phyloP scores from a whole-genome alignment of 1,284 basidiomycete genomes.

The Microbotryomycetes sp. region DNA sequence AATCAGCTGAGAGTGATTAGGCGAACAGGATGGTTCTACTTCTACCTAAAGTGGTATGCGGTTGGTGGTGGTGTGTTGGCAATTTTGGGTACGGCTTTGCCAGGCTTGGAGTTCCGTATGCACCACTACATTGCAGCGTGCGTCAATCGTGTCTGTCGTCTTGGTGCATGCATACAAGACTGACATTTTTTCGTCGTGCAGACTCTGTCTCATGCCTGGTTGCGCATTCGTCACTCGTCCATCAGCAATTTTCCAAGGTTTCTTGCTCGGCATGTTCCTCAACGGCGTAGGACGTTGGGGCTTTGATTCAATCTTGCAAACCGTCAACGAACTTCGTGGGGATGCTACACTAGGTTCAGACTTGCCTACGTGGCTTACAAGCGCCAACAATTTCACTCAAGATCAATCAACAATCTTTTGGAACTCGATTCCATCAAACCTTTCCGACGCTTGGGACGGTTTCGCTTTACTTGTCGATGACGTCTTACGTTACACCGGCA shows the following conservation, averaged over 20 bases:
- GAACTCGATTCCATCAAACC: constrained; percentile 51
- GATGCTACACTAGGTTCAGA: constrained; percentile 65
- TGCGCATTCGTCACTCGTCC: constrained; percentile 74
- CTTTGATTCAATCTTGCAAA: constrained; percentile 72
- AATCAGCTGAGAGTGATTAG: constrained; percentile 79
- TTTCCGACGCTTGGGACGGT: constrained; percentile 47
- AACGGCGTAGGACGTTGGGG: constrained; percentile 55
- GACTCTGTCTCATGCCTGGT: constrained; percentile 65
- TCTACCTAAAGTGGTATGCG: constrained; percentile 43
- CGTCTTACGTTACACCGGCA: constrained; percentile 66
- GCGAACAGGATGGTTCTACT: constrained; percentile 70
- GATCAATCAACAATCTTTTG: constrained; percentile 58
- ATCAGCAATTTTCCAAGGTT: constrained; percentile 69
- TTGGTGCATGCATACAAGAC: no score
- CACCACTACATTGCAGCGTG: constrained; percentile 33
- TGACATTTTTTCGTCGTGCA: constrained; percentile 53
- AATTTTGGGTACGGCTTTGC: constrained; percentile 59
- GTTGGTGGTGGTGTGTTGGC: constrained; percentile 59
- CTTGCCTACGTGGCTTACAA: constrained; percentile 66
- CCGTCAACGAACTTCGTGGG: constrained; percentile 62
- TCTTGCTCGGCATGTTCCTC: constrained; percentile 70
- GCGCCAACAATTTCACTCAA: constrained; percentile 55
- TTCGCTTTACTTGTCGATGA: constrained; percentile 77
- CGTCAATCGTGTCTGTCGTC: constrained; percentile 49
- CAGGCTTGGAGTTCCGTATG: constrained; percentile 46